Evolutionary conservation across 108 stramenopile species (phyloP).

Genomic region (Thalassiosira profunda): DNA sequence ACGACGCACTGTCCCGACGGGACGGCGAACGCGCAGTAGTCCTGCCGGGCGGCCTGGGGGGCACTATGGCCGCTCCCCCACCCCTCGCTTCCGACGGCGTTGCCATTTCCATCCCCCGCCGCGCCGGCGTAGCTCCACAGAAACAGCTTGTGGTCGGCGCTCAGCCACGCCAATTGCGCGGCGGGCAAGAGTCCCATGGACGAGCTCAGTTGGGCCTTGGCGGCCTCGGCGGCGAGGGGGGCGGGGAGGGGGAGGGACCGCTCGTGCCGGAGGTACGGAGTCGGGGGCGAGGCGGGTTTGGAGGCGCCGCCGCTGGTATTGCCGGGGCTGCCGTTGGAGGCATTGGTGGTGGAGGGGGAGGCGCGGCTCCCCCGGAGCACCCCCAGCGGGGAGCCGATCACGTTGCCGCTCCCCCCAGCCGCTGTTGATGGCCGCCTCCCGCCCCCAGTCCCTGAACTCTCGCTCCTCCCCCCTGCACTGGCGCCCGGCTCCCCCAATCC

Average conservation of each 20-base stretch:
- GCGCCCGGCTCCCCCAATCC: constrained; percentile 1
- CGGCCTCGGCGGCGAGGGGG: constrained; percentile 47
- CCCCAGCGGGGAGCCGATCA: neutral
- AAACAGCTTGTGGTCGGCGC: constrained; percentile 88
- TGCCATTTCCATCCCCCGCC: neutral
- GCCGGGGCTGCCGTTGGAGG: too few species aligned
- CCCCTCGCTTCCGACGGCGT: too few species aligned
- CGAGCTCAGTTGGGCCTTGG: constrained; percentile 44
- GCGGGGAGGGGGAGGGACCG: constrained; percentile 77
- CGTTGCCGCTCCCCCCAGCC: neutral
- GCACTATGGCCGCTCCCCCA: neutral
- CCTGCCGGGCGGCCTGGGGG: constrained; percentile 14
- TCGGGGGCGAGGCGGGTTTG: constrained; percentile 14
- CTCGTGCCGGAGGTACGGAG: constrained; percentile 43
- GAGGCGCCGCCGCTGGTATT: too few species aligned
- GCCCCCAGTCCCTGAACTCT: constrained; percentile 8
- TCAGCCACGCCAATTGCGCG: constrained; percentile 93
- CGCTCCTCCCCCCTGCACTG: neutral
- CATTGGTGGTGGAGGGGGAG: neutral
- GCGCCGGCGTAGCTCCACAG: constrained; percentile 83
- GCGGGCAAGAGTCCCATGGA: constrained; percentile 96
- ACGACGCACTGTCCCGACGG: constrained; percentile 85
- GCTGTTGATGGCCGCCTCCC: constrained; percentile 1
- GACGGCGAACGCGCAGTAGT: constrained; percentile 77
- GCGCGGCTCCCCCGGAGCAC: constrained; percentile 3